Percentiles rank a stretch among this genome's conserved stretches.
These are phyloP conservation scores for Populus trichocarpa DNA, from an alignment of 441 rosid genomes.

Conservation along the genomic window DNA sequence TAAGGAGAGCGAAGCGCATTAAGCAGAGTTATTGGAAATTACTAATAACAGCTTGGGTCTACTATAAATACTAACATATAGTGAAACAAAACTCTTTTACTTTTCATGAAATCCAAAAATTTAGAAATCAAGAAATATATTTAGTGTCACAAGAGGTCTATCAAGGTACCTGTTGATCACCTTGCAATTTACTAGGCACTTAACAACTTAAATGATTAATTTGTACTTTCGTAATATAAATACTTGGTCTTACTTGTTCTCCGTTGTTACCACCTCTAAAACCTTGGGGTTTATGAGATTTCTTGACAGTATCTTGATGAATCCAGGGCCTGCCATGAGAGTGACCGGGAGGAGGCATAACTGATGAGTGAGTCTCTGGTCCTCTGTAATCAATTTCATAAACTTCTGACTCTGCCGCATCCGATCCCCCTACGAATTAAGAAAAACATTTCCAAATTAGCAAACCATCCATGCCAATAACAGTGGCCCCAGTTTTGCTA, in stretches of 20 bases:
- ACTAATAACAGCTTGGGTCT: too few species aligned
- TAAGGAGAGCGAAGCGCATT: too few species aligned
- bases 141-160: not conserved
- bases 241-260: slow-evolving; percentile 15
- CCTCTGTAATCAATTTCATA: slow-evolving; percentile 54
- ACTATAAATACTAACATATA: too few species aligned
- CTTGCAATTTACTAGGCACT: not conserved
- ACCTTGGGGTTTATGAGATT: slow-evolving; percentile 13
- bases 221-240: not conserved
- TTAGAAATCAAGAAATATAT: not conserved
- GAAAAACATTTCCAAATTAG: not conserved
- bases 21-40: too few species aligned
- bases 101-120: not conserved
- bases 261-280: not conserved
- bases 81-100: not conserved
- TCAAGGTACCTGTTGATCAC: not conserved
- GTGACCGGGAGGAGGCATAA: slow-evolving; percentile 38
- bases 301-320: slow-evolving; percentile 7
- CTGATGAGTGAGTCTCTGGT: slow-evolving; percentile 50
- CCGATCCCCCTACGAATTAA: not conserved
- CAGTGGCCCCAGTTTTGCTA: not conserved
- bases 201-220: not conserved
- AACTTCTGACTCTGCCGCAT: slow-evolving; percentile 20
- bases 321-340: slow-evolving; percentile 27
- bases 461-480: not conserved